Evolutionary conservation across 805 yeast species (phyloP).

Genomic region (Pichia nakasei): DNA sequence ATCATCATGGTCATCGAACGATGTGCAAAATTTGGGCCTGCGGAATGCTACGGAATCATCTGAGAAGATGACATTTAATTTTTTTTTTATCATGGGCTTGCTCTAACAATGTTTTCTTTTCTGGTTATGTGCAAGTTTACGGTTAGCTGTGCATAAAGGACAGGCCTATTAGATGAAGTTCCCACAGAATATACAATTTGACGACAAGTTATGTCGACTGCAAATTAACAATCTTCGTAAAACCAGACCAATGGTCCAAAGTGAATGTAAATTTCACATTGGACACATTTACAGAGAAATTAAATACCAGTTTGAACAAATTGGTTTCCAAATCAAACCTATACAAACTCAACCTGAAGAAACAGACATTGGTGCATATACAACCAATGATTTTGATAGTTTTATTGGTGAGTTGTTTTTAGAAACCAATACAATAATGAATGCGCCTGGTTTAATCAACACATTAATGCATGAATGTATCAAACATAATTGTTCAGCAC

Average conservation of each 20-base stretch:
- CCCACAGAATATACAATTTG: conserved; percentile 1
- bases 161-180: conserved; percentile 1
- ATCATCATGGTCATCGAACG: too few species aligned
- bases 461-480: conserved; percentile 6
- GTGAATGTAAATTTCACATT: conserved; percentile 9
- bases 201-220: conserved; percentile 4
- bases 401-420: neutral
- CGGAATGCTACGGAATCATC: too few species aligned
- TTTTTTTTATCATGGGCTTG: too few species aligned
- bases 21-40: too few species aligned
- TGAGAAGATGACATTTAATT: too few species aligned
- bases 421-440: neutral
- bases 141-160: too few species aligned
- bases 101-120: too few species aligned
- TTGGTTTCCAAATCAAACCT: neutral
- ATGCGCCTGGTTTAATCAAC: conserved; percentile 1
- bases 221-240: conserved; percentile 7
- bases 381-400: neutral
- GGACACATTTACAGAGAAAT: conserved; percentile 6
- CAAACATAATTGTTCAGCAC: conserved; percentile 6
- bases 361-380: too few species aligned
- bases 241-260: conserved; percentile 5
- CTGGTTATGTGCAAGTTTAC: too few species aligned
- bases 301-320: conserved; percentile 6
- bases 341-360: too few species aligned